phyloP scores from a whole-genome alignment of 179 eudicot species.

The Patellifolia procumbens region DNA sequence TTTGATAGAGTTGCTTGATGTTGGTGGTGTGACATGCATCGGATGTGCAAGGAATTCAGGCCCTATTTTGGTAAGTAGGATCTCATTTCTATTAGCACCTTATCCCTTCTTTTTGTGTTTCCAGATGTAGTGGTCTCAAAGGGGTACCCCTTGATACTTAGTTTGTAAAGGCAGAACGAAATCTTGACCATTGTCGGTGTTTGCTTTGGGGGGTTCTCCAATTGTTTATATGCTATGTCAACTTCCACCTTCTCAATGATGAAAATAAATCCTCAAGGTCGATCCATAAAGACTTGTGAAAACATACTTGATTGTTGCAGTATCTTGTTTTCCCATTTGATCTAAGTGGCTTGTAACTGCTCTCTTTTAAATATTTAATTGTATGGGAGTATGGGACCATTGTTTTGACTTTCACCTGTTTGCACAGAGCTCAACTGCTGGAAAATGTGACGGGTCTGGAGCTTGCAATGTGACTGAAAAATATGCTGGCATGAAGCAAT shows the following conservation, averaged over 20 bases:
- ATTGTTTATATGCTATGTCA: background rate
- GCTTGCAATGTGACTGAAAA: constrained; percentile 39
- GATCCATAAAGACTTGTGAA: background rate
- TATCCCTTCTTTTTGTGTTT: background rate
- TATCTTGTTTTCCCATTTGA: background rate
- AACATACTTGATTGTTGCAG: background rate
- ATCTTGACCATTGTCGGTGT: background rate
- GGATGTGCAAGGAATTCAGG: constrained; percentile 48
- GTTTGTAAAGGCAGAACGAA: too few relatives aligned
- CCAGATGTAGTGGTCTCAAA: background rate
- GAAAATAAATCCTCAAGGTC: background rate
- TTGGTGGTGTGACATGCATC: constrained; percentile 79
- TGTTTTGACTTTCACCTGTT: constrained; percentile 10
- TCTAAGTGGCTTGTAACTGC: constrained; percentile 5
- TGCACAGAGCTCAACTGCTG: constrained; percentile 48
- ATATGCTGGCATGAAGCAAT: constrained; percentile 30
- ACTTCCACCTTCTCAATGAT: background rate
- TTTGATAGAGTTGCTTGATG: constrained; percentile 77
- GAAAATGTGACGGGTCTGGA: constrained; percentile 46
- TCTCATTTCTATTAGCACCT: background rate
- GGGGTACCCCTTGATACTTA: background rate
- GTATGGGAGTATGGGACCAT: background rate
- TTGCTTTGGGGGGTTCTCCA: background rate
- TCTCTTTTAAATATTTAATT: background rate
- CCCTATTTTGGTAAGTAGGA: constrained; percentile 56